These are phyloP conservation scores for Populus davidiana DNA, from an alignment of 345 rosid genomes.

Conservation along the genomic window DNA sequence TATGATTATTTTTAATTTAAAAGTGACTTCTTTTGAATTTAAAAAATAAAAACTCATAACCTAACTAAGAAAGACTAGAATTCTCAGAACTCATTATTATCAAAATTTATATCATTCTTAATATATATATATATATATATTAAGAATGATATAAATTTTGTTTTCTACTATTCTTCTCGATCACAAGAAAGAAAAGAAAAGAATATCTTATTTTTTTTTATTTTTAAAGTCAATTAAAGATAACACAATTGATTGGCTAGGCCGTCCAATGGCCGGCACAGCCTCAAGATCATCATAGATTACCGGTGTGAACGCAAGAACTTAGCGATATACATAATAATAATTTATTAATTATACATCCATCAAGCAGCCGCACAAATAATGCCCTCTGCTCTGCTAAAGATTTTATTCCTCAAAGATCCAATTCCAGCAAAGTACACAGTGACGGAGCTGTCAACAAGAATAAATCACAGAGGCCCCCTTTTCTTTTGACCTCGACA, in stretches of 20 bases:
- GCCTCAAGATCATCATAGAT: not conserved
- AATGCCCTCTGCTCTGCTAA: not conserved
- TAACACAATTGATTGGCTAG: not conserved
- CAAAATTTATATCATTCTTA: too few relatives aligned
- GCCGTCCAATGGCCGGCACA: conserved; percentile 10
- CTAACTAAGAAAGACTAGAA: too few relatives aligned
- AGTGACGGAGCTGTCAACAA: conserved; percentile 21
- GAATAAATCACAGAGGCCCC: conserved; percentile 18
- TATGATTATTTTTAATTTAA: too few relatives aligned
- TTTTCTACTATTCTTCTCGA: too few relatives aligned
- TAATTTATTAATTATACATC: too few relatives aligned
- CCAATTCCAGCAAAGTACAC: not conserved
- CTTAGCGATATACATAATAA: not conserved
- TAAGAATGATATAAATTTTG: too few relatives aligned
- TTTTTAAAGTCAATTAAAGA: not conserved
- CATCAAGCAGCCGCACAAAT: not conserved
- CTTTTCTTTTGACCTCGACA: not conserved
- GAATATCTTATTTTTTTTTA: too few relatives aligned
- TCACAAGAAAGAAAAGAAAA: too few relatives aligned
- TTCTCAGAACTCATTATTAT: too few relatives aligned
- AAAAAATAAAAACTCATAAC: too few relatives aligned
- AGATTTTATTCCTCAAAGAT: conserved; percentile 9
- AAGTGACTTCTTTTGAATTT: too few relatives aligned
- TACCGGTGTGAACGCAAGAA: conserved; percentile 13
- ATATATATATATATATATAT: too few relatives aligned